These are phyloP conservation scores for Aureobasidium sp. DNA, from an alignment of 2,329 filamentous ascomycete species.

Conservation along the genomic window DNA sequence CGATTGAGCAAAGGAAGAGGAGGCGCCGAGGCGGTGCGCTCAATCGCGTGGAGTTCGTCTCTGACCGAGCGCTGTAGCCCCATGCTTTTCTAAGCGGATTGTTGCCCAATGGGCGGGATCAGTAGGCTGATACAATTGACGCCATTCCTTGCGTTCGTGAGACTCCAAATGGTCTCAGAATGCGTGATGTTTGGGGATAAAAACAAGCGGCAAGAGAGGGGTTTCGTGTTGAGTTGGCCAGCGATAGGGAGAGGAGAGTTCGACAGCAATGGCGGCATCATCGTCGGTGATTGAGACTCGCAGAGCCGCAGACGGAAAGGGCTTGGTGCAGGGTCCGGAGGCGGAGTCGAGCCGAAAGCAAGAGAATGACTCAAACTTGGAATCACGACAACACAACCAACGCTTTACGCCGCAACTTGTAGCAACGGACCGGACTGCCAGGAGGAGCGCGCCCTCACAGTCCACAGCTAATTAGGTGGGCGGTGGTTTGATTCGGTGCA, in stretches of 20 bases:
- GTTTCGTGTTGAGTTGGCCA: not conserved
- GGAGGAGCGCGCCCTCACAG: not conserved
- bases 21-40: constrained; percentile 7
- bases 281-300: constrained; percentile 5
- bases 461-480: not conserved
- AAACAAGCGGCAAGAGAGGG: not conserved
- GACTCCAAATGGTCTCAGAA: not conserved
- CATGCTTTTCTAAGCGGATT: constrained; percentile 7
- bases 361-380: constrained; percentile 8
- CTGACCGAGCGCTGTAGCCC: constrained; percentile 3
- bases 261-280: constrained; percentile 1
- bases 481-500: not conserved
- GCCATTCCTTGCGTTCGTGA: constrained; percentile 1
- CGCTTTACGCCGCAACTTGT: constrained; percentile 3
- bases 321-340: constrained; percentile 3
- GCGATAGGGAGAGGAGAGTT: not conserved
- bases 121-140: constrained; percentile 7
- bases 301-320: constrained; percentile 7
- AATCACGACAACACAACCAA: constrained; percentile 8
- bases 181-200: not conserved
- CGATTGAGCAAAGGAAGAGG: constrained; percentile 1
- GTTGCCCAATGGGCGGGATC: constrained; percentile 9
- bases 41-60: constrained; percentile 9
- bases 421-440: constrained; percentile 1
- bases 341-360: constrained; percentile 9